Evolutionary conservation across 2,329 filamentous ascomycete genomes (phyloP).

Genomic region (Balansia obtecta): DNA sequence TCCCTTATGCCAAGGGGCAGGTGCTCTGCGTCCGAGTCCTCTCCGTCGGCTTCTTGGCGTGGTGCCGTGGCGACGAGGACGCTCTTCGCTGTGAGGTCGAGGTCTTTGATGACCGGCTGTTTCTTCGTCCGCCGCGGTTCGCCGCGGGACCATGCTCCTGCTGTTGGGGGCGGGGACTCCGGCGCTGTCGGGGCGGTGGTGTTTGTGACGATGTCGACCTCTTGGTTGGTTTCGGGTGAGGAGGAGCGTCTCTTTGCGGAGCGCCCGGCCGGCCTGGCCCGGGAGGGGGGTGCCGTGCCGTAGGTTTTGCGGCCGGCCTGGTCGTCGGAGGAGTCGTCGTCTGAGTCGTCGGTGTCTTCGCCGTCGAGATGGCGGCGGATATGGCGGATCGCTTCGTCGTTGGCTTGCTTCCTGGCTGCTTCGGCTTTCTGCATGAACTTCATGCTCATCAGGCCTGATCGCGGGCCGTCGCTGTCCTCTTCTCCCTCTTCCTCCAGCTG

Average conservation of each 20-base stretch:
- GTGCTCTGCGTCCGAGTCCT: conserved; percentile 35
- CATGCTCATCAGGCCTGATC: conserved; percentile 66
- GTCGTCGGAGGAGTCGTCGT: conserved; percentile 37
- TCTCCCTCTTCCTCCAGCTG: conserved; percentile 32
- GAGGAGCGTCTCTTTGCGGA: too few relatives aligned
- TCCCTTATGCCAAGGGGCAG: conserved; percentile 47
- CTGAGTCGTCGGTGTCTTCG: conserved; percentile 35
- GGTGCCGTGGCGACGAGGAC: conserved; percentile 15
- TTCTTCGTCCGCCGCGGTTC: conserved; percentile 24
- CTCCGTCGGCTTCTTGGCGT: conserved; percentile 13
- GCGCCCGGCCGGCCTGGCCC: neutral
- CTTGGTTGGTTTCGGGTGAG: conserved; percentile 11
- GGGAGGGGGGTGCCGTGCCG: conserved; percentile 29
- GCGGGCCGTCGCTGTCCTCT: conserved; percentile 37
- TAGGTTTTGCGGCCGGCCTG: conserved; percentile 61
- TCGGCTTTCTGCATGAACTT: conserved; percentile 93
- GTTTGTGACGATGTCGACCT: conserved; percentile 17
- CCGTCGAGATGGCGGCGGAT: conserved; percentile 63
- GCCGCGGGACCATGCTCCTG: conserved; percentile 30
- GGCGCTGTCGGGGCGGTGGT: conserved; percentile 11
- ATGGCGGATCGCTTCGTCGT: conserved; percentile 61
- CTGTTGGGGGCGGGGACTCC: conserved; percentile 15
- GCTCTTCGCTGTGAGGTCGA: conserved; percentile 26
- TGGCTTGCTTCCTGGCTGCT: conserved; percentile 60
- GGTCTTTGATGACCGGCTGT: conserved; percentile 22